Conservation (phyloP, 2,329 filamentous ascomycete genomes). For the Cryphonectria carpinicola region DNA sequence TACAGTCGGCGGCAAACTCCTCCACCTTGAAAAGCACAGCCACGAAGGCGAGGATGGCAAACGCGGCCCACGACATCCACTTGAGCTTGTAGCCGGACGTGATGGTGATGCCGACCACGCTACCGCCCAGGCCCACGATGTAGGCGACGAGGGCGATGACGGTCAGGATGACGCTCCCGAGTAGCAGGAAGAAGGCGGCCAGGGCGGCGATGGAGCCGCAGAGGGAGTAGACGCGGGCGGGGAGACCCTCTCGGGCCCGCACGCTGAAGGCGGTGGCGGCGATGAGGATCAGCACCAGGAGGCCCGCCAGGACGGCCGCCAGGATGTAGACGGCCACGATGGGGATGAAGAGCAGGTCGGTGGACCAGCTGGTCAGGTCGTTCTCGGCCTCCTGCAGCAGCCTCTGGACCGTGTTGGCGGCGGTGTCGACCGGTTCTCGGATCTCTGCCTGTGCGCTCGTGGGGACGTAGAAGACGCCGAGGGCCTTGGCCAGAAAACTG, state of each 20-base stretch:
- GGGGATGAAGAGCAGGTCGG: conserved; percentile 26
- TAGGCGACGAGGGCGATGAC: conserved; percentile 23
- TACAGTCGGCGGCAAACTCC: conserved; percentile 20
- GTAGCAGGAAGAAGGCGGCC: conserved; percentile 26
- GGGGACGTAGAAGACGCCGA: conserved; percentile 28
- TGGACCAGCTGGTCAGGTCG: conserved; percentile 22
- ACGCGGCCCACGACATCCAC: conserved; percentile 29
- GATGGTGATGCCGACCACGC: conserved; percentile 25
- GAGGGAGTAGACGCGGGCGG: conserved; percentile 17
- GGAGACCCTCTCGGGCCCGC: conserved; percentile 10
- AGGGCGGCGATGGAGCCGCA: conserved; percentile 20
- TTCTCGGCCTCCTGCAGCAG: conserved; percentile 21
- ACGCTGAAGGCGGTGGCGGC: conserved; percentile 12
- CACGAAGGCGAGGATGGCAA: conserved; percentile 18
- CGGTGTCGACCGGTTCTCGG: conserved; percentile 24
- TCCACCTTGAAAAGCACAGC: conserved; percentile 21
- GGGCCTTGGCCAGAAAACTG: conserved; percentile 21
- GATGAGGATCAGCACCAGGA: conserved; percentile 24
- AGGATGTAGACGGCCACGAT: conserved; percentile 28
- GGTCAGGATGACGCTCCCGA: conserved; percentile 27
- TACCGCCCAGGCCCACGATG: conserved; percentile 18
- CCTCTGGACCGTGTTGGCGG: conserved; percentile 24
- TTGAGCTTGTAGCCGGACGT: conserved; percentile 26
- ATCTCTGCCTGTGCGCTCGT: conserved; percentile 21
- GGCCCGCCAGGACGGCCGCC: conserved; percentile 16